phyloP scores from a whole-genome alignment of 2,329 filamentous ascomycete genomes.

The Ophiosphaerella korrae region DNA sequence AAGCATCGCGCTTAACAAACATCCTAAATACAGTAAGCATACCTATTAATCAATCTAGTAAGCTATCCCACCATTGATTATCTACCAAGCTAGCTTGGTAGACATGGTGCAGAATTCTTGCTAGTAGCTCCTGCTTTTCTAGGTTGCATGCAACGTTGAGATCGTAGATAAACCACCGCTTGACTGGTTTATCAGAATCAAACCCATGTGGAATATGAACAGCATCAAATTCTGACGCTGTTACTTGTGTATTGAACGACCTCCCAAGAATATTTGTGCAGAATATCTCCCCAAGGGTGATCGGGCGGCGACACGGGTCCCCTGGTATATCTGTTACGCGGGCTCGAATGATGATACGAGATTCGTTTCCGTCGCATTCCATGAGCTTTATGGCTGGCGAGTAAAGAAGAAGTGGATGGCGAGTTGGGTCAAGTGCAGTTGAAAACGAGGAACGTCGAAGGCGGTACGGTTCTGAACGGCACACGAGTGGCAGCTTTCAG shows the following conservation, averaged over 20 bases:
- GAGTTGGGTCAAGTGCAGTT: neutral
- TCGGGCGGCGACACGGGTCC: conserved; percentile 2
- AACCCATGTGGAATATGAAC: conserved; percentile 10
- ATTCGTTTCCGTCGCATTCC: neutral
- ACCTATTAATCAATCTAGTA: neutral
- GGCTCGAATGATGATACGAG: conserved; percentile 5
- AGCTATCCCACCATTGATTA: conserved; percentile 1
- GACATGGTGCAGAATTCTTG: conserved; percentile 6
- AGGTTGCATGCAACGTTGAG: conserved; percentile 8
- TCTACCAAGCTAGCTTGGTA: conserved; percentile 11
- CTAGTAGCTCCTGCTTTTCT: conserved; percentile 5
- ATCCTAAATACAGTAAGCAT: conserved; percentile 7
- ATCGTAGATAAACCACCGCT: conserved; percentile 13
- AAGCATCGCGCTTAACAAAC: conserved; percentile 6
- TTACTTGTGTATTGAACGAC: conserved; percentile 4
- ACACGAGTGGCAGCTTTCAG: too few relatives aligned
- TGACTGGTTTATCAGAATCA: conserved; percentile 9
- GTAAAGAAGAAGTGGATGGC: neutral
- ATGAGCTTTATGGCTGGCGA: conserved; percentile 1
- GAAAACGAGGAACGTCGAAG: too few relatives aligned
- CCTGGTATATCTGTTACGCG: conserved; percentile 10
- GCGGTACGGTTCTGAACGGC: too few relatives aligned
- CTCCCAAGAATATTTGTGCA: conserved; percentile 5
- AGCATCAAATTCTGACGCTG: neutral
- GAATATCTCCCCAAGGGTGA: conserved; percentile 9